These are phyloP conservation scores for Kodamaea sp. DNA, from an alignment of 1,139 yeast genomes.

Conservation along the genomic window DNA sequence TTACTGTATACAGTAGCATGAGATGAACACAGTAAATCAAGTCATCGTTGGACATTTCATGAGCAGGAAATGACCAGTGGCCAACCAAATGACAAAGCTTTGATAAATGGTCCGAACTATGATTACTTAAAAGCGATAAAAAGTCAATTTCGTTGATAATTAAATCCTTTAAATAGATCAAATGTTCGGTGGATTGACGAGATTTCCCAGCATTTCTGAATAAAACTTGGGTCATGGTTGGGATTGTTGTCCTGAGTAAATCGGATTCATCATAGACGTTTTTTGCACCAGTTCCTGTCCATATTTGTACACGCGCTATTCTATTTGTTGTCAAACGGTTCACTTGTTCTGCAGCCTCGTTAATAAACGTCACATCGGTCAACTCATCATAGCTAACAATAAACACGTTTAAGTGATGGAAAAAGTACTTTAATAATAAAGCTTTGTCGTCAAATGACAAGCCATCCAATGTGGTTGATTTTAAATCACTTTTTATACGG, in stretches of 20 bases:
- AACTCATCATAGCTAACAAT: conserved; percentile 20
- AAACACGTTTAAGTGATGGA: conserved; percentile 41
- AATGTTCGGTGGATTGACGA: conserved; percentile 17
- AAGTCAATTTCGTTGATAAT: conserved; percentile 42
- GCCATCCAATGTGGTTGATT: conserved; percentile 14
- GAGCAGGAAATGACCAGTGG: conserved; percentile 65
- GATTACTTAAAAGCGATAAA: conserved; percentile 24
- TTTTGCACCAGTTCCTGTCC: conserved; percentile 49
- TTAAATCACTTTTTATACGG: conserved; percentile 5
- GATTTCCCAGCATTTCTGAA: conserved; percentile 24
- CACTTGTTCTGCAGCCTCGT: conserved; percentile 28
- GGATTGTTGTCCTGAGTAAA: conserved; percentile 9
- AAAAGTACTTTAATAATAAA: conserved; percentile 35
- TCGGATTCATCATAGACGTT: conserved; percentile 23
- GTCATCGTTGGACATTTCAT: conserved; percentile 64
- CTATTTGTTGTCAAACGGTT: conserved; percentile 31
- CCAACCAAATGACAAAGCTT: conserved; percentile 33
- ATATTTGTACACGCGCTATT: conserved; percentile 48
- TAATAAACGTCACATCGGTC: conserved; percentile 19
- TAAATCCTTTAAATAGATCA: conserved; percentile 24
- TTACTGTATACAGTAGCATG: conserved; percentile 50
- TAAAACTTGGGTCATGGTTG: conserved; percentile 35
- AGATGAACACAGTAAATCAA: conserved; percentile 57
- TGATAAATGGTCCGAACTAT: conserved; percentile 23
- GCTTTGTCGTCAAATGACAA: conserved; percentile 26